phyloP scores from a whole-genome alignment of 192 early-diverging fungal genomes.

The Phlyctochytrium planicorne region DNA sequence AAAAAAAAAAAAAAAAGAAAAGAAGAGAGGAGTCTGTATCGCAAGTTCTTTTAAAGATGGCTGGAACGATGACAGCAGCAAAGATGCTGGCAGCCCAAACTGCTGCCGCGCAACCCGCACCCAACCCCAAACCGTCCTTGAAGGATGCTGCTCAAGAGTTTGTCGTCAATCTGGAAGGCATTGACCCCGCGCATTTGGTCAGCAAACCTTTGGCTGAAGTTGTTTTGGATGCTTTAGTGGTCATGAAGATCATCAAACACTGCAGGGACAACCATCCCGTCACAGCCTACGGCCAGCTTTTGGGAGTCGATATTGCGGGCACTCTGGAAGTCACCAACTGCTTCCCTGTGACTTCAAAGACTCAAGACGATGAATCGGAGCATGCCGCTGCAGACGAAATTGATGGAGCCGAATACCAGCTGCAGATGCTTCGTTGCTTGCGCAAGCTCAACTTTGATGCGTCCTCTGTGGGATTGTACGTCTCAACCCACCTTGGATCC shows the following conservation, averaged over 20 bases:
- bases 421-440: slow-evolving; percentile 91
- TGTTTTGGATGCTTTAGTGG: slow-evolving; percentile 58
- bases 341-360: slow-evolving; percentile 76
- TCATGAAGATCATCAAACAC: slow-evolving; percentile 98
- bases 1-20: too few species aligned
- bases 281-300: slow-evolving; percentile 81
- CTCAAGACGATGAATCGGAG: slow-evolving; percentile 18
- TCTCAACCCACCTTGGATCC: slow-evolving; percentile 82
- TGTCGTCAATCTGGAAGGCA: slow-evolving; percentile 41
- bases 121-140: not conserved
- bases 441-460: slow-evolving; percentile 93
- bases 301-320: slow-evolving; percentile 89
- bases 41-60: too few species aligned
- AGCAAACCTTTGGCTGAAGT: slow-evolving; percentile 32
- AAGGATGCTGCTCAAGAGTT: not conserved
- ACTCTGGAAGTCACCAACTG: slow-evolving; percentile 91
- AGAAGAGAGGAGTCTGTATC: too few species aligned
- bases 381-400: slow-evolving; percentile 40
- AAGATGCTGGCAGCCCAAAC: not conserved
- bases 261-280: slow-evolving; percentile 70
- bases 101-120: not conserved
- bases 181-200: slow-evolving; percentile 42
- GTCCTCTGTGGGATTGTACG: slow-evolving; percentile 97
- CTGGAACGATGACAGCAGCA: not conserved
- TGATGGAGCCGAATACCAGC: slow-evolving; percentile 75